phyloP scores from a whole-genome alignment of 2,329 filamentous ascomycete species.

The Simplicillium sp. region DNA sequence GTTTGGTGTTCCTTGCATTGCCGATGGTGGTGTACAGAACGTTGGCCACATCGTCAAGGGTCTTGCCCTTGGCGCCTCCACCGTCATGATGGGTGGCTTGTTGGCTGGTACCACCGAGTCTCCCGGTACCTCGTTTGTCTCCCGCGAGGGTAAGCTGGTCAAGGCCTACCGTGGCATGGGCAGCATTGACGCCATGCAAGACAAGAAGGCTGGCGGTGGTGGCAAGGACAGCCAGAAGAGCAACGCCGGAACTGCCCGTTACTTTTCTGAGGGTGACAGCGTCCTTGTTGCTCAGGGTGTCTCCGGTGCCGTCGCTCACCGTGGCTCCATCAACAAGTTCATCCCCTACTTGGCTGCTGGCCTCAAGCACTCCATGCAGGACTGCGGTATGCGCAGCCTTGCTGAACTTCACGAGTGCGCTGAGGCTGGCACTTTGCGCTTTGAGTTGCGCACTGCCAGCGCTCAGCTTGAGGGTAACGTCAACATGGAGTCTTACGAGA shows the following conservation, averaged over 20 bases:
- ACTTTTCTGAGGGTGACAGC: constrained; percentile 95
- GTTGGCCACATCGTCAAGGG: constrained; percentile 99
- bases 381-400: constrained; percentile 80
- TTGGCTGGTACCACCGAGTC: constrained; percentile 96
- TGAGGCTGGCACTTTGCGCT: constrained; percentile 65
- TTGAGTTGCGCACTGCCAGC: constrained; percentile 89
- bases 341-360: constrained; percentile 92
- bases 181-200: constrained; percentile 98
- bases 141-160: constrained; percentile 91
- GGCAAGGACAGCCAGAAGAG: constrained; percentile 64
- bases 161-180: constrained; percentile 99
- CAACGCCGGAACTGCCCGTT: constrained; percentile 93
- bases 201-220: constrained; percentile 83
- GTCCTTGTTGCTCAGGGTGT: constrained; percentile 96
- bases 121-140: constrained; percentile 92
- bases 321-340: constrained; percentile 85
- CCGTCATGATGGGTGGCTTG: constrained; percentile 98
- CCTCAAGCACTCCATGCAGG: constrained; percentile 95
- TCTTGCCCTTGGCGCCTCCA: constrained; percentile 84
- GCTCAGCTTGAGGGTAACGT: constrained; percentile 95
- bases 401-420: constrained; percentile 68
- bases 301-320: constrained; percentile 72
- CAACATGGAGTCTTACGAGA: constrained; percentile 98
- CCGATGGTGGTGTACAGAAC: constrained; percentile 96
- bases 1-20: constrained; percentile 96